Base-by-base conservation (phyloP, 306 rosid genomes). In the Aeschynomene evenia region DNA sequence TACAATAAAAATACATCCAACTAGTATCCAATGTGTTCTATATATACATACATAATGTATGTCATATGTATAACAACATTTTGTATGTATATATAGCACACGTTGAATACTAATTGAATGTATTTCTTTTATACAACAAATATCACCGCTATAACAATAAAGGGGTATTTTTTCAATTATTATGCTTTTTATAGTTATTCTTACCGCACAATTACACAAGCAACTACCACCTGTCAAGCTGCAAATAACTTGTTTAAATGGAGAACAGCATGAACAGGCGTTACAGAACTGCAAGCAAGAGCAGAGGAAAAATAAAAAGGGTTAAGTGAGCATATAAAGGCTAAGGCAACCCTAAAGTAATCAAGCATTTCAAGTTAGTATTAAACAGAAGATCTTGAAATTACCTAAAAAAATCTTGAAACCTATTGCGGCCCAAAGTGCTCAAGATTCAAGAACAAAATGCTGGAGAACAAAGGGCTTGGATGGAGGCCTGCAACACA, bases 381-480 rank as follows among this genome's bases (percentile, higher is more conserved):
- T 14, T 6, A 52, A 42, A 52, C 22, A 46, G 11, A 24, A 49
- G 37, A 22, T 51, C 54, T 31, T 56, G 68, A 9, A n/a, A 55
- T 66, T 87, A 93, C 96, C 97, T 90, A 86, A 81, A 45, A n/a
- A 66, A 64, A 77, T 82, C 72, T 83, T 60, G 80, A 81, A 88
- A 84, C 71, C 82, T 85, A 82, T 83, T 45, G 91, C 90, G 55
- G 90, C 91, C 98, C 96, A 85, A 82, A 86, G 97, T 85, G 82
- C 91, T 74, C 94, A 90, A 86, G 86, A 73, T 90, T 74, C 94
- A 90, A 86, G 86, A 73, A 79, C 84, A 77, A 63, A 81, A 49
- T n/a, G 79, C 96, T 77, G 85, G 89, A 90, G 85, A 81, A 90
- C 97, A 79, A 79, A 85, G 96, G 96, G 87, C 96, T 79, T 43